A percentile compares a stretch with the other conserved stretches of the same genome.
These are phyloP conservation scores for Aphanomyces invadans DNA, from an alignment of 352 stramenopile genomes.

Conservation along the genomic window DNA sequence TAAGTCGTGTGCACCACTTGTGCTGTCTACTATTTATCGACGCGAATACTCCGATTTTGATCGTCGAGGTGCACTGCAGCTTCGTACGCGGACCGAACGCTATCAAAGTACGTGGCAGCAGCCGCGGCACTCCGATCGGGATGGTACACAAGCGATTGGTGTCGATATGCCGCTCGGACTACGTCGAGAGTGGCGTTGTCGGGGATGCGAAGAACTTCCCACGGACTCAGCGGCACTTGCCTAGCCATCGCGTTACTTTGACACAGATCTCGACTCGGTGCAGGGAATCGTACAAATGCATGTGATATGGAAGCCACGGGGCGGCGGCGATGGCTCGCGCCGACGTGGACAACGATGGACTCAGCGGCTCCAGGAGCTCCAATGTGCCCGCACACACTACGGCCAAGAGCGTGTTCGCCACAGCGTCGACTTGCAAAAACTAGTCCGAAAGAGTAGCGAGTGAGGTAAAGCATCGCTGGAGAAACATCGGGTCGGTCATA, in stretches of 20 bases:
- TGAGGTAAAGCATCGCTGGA: too few species aligned
- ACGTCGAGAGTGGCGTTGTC: constrained; percentile 35
- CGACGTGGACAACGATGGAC: background rate
- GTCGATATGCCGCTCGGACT: constrained; percentile 53
- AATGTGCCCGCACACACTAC: too few species aligned
- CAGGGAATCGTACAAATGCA: constrained; percentile 32
- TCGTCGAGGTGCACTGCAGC: too few species aligned
- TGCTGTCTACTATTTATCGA: background rate
- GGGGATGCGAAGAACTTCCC: constrained; percentile 37
- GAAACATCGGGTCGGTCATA: too few species aligned
- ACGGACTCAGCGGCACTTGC: constrained; percentile 33
- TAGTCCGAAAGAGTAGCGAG: constrained; percentile 42
- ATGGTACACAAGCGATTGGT: constrained; percentile 57
- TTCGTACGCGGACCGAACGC: background rate
- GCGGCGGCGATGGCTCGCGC: background rate
- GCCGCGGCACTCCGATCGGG: constrained; percentile 51
- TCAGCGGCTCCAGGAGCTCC: too few species aligned
- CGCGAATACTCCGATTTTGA: background rate
- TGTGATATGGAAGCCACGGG: constrained; percentile 23
- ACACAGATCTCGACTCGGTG: constrained; percentile 13
- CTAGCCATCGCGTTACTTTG: background rate
- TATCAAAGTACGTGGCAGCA: background rate
- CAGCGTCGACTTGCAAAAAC: constrained; percentile 21
- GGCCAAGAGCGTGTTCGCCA: too few species aligned
- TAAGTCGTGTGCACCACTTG: background rate